Evolutionary conservation across 768 basidiomycete species (phyloP).

Genomic region (Russula sp.): DNA sequence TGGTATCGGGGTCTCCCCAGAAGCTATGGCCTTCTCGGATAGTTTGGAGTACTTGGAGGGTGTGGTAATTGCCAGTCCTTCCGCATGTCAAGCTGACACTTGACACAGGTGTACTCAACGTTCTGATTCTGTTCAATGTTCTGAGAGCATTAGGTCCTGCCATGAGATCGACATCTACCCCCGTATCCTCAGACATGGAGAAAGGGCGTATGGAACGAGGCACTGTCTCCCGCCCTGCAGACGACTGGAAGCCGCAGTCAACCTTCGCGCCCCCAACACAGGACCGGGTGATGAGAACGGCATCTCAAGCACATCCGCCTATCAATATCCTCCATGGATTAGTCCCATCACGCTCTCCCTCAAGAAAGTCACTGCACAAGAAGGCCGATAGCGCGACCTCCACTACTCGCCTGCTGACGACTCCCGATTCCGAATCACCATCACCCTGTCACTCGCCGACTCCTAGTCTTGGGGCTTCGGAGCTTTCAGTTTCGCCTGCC

Average conservation of each 20-base stretch:
- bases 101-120: constrained; percentile 53
- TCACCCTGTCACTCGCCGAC: constrained; percentile 11
- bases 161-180: constrained; percentile 32
- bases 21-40: constrained; percentile 43
- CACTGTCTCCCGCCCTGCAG: neutral
- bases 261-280: neutral
- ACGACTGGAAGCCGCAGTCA: constrained; percentile 1
- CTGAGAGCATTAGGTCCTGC: constrained; percentile 55
- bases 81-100: constrained; percentile 11
- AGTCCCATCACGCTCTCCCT: neutral
- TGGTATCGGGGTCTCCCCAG: constrained; percentile 43
- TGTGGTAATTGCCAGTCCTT: constrained; percentile 36
- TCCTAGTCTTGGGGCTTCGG: constrained; percentile 4
- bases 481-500: neutral
- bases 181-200: neutral
- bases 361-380: constrained; percentile 4
- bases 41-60: constrained; percentile 21
- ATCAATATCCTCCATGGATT: neutral
- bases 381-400: constrained; percentile 21
- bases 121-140: constrained; percentile 61
- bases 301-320: neutral
- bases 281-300: neutral
- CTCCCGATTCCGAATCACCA: neutral
- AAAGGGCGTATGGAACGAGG: neutral
- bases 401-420: constrained; percentile 21